These are phyloP conservation scores for Lasiosphaeris hirsuta DNA, from an alignment of 495 filamentous ascomycete species.

Conservation along the genomic window DNA sequence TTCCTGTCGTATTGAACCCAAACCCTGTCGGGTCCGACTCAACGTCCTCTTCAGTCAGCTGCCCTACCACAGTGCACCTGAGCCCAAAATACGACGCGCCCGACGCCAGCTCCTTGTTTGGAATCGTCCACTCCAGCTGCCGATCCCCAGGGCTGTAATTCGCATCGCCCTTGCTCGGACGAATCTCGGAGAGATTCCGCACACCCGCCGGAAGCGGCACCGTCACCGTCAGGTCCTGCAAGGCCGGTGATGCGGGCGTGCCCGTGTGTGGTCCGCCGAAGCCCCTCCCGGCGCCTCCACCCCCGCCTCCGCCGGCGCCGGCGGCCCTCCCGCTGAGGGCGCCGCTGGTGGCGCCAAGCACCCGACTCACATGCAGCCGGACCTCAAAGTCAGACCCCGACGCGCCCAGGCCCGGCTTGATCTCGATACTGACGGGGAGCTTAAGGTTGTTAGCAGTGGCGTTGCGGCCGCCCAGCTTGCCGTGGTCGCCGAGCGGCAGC, in stretches of 20 bases:
- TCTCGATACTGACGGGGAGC: slow-evolving; percentile 75
- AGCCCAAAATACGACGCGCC: slow-evolving; percentile 67
- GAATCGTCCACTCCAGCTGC: slow-evolving; percentile 79
- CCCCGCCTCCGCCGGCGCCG: slow-evolving; percentile 40
- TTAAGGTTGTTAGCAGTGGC: slow-evolving; percentile 59
- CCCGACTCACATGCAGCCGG: slow-evolving; percentile 64
- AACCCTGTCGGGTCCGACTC: slow-evolving; percentile 50
- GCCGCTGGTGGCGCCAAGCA: slow-evolving; percentile 49
- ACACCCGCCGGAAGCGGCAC: slow-evolving; percentile 79
- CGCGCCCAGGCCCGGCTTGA: slow-evolving; percentile 73
- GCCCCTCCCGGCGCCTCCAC: slow-evolving; percentile 11
- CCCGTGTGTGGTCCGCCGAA: slow-evolving; percentile 40
- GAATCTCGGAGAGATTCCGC: slow-evolving; percentile 81
- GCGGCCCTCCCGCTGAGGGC: slow-evolving; percentile 47
- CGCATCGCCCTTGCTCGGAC: slow-evolving; percentile 81
- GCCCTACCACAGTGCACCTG: slow-evolving; percentile 74
- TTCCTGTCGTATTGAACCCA: slow-evolving; percentile 36
- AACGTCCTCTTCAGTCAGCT: slow-evolving; percentile 57
- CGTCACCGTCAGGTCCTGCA: slow-evolving; percentile 79
- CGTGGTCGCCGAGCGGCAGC: slow-evolving; percentile 53
- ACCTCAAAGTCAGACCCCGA: slow-evolving; percentile 85
- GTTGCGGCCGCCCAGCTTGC: slow-evolving; percentile 35
- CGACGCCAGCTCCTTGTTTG: slow-evolving; percentile 58
- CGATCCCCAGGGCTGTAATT: slow-evolving; percentile 68
- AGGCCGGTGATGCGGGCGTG: slow-evolving; percentile 52